phyloP scores from a whole-genome alignment of 257 asterid genomes.

The Solanum lignicaule region DNA sequence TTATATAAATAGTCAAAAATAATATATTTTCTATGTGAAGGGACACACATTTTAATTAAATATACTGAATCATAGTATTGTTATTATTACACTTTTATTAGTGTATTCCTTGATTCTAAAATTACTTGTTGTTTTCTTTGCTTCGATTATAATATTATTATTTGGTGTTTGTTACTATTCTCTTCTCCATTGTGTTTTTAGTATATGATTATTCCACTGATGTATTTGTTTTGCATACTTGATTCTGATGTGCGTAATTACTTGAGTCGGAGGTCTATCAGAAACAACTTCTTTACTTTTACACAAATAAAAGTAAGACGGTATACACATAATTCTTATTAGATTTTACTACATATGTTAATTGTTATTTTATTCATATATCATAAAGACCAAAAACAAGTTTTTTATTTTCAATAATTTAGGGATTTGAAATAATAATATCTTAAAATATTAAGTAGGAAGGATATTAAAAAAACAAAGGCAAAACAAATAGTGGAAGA shows the following conservation, averaged over 20 bases:
- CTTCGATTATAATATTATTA: too few species aligned
- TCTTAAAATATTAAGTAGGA: not conserved
- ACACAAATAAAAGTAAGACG: not conserved
- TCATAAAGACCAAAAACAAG: not conserved
- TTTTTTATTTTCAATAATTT: not conserved
- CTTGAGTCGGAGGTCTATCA: not conserved
- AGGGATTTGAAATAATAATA: not conserved
- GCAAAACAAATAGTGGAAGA: constrained; percentile 7
- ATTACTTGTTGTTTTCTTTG: too few species aligned
- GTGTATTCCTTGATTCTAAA: too few species aligned
- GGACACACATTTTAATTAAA: not conserved
- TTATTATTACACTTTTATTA: too few species aligned
- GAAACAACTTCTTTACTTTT: too few species aligned
- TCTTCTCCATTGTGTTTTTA: too few species aligned
- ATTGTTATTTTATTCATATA: too few species aligned
- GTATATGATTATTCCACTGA: too few species aligned
- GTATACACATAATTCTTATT: too few species aligned
- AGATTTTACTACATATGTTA: not conserved
- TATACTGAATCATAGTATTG: not conserved
- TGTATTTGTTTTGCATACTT: not conserved
- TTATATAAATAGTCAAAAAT: not conserved
- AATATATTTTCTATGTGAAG: not conserved
- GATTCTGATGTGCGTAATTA: too few species aligned
- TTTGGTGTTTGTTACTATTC: too few species aligned
- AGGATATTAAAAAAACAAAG: not conserved